Percentiles rank a stretch among this genome's conserved stretches.
Evolutionary conservation across 306 rosid genomes (phyloP).

Genomic region (Adenanthera pavonina): DNA sequence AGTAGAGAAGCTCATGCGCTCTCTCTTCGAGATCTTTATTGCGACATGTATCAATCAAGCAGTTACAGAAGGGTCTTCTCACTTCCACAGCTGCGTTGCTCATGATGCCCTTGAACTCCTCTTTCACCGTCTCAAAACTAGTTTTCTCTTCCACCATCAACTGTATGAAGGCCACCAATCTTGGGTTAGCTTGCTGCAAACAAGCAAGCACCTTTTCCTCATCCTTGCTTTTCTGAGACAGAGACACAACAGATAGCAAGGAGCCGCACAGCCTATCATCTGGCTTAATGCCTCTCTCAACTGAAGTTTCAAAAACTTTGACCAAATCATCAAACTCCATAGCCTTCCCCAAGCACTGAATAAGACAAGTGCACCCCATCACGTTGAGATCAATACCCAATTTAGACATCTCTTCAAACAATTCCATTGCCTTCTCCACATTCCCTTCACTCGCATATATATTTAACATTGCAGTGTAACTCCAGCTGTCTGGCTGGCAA

Average conservation of each 20-base stretch:
- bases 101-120: slow-evolving; percentile 67
- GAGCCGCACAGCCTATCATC: slow-evolving; percentile 88
- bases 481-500: slow-evolving; percentile 77
- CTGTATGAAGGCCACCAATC: slow-evolving; percentile 60
- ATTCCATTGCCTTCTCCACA: slow-evolving; percentile 66
- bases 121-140: slow-evolving; percentile 67
- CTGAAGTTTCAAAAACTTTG: slow-evolving; percentile 58
- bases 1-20: slow-evolving; percentile 89
- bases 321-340: slow-evolving; percentile 66
- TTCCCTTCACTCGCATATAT: slow-evolving; percentile 84
- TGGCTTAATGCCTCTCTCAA: slow-evolving; percentile 71
- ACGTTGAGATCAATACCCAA: slow-evolving; percentile 73
- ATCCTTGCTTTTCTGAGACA: slow-evolving; percentile 59
- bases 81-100: slow-evolving; percentile 64
- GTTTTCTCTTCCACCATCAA: slow-evolving; percentile 57
- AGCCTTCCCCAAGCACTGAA: slow-evolving; percentile 90
- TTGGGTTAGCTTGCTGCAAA: slow-evolving; percentile 76
- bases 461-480: slow-evolving; percentile 95
- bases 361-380: slow-evolving; percentile 94
- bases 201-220: slow-evolving; percentile 71
- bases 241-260: slow-evolving; percentile 73
- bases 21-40: slow-evolving; percentile 66
- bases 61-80: slow-evolving; percentile 90
- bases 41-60: slow-evolving; percentile 89
- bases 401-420: slow-evolving; percentile 82